These are phyloP conservation scores for Ogataea parapolymorpha DNA, from an alignment of 805 yeast species.

Conservation along the genomic window DNA sequence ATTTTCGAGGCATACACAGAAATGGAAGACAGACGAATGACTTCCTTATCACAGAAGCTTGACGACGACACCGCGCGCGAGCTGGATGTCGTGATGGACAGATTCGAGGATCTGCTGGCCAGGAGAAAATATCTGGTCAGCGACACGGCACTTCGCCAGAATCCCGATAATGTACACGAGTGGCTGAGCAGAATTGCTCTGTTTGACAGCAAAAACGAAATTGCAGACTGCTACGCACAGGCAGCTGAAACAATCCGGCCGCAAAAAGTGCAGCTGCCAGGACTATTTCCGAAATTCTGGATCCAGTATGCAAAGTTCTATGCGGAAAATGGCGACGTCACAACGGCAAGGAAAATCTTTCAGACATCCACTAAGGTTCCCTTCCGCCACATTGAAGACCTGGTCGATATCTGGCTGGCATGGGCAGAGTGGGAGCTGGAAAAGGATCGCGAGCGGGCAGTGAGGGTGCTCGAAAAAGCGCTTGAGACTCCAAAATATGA, in stretches of 20 bases:
- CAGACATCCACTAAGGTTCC: conserved; percentile 71
- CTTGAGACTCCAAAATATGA: conserved; percentile 24
- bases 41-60: conserved; percentile 28
- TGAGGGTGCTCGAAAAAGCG: conserved; percentile 35
- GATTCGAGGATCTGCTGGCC: conserved; percentile 55
- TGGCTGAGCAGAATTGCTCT: conserved; percentile 67
- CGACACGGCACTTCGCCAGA: conserved; percentile 63
- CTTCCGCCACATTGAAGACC: conserved; percentile 56
- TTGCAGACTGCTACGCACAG: conserved; percentile 53
- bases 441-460: conserved; percentile 41
- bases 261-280: conserved; percentile 39
- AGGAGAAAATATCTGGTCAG: conserved; percentile 55
- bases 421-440: conserved; percentile 72
- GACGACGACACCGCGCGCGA: conserved; percentile 31
- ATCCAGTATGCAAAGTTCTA: conserved; percentile 63
- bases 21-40: conserved; percentile 51
- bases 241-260: conserved; percentile 72
- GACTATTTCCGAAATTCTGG: conserved; percentile 61
- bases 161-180: conserved; percentile 54
- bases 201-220: conserved; percentile 39
- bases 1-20: conserved; percentile 63
- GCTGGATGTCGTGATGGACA: conserved; percentile 42
- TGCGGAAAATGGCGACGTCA: conserved; percentile 49
- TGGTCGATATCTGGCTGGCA: conserved; percentile 64
- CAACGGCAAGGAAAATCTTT: conserved; percentile 59